Base-by-base conservation (phyloP, 257 asterid genomes). In the Solanum phureja region DNA sequence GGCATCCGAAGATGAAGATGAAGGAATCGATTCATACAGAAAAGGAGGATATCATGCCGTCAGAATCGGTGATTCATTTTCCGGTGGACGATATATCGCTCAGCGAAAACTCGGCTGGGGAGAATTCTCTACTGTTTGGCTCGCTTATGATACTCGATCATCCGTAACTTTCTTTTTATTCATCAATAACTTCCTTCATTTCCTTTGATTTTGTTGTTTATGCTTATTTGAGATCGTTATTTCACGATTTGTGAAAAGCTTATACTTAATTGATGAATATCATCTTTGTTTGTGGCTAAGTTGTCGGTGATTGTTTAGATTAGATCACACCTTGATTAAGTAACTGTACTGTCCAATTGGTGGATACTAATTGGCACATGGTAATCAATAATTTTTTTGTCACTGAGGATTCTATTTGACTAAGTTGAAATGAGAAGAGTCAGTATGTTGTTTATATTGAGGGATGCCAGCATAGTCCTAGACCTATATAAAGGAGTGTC, bases 51-150 rank as follows among this genome's bases (percentile, higher is more conserved):
- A 95, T 89, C 98, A 95, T 88, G 98, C 98, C 27, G 98, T 95
- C 18, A 90, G 98, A 38, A 91, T 95, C 92, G 98, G 95, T 40
- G 98, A 96, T 89, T 90, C 94, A 5, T 96, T 96, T 92, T 88
- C 94, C 88, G 91, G 87, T 12, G 98, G 98, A 37, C 93, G 96
- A 35, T 97, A 95, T 92, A 91, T 97, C 91, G 98, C 98, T 64
- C 99, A 97, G 95, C 92, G 98, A 40, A 97, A 97, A 86, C 98
- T 97, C 46, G 99, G 99, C 2, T 97, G 98, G 99, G 99, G 99
- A 34, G 95, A 97, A 92, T 97, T 97, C 89, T 97, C 99, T 89
- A 95, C 98, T 87, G 99, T 97, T 40, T 97, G 99, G 99, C 99
- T 97, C 64, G 98, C 96, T 69, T 97, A 94, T 84, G 98, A 97